Base-by-base conservation (phyloP, 202 grass and related monocot genomes). In the Panicum hallii region DNA sequence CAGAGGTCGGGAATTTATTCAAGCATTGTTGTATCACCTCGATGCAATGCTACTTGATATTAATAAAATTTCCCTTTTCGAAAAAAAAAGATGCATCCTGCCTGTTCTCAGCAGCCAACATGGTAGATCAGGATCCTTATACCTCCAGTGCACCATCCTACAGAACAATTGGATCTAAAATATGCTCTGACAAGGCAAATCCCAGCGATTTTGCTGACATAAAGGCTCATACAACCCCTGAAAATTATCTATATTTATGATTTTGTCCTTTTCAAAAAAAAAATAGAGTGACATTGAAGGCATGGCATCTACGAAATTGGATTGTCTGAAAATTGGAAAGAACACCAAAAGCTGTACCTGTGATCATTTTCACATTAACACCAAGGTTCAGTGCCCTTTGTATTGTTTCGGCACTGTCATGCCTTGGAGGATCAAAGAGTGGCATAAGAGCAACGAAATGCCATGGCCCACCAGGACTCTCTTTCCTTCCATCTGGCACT, bases 341-440 rank as follows among this genome's bases (percentile, higher is more conserved):
- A 72, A 85, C 11, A 81, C 12, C 70, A 34, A 70, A 28, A 55
- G 7, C 32, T 74, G 83, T 70, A 88, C 92, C 92, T 76, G 95
- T 95, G 73, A 98, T 95, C 95, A 98, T 98, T 80, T 98, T 98
- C 48, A 98, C 95, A 69, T 92, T 98, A 17, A 98, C 95, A 70
- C 95, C 95, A 79, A 98, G 93, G 42, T 94, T 90, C 28, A 98
- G 86, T 72, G 95, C 95, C 81, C 89, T 91, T 58, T 70, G 87
- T 79, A 98, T 98, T 88, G 95, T 98, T 91, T 98, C 95, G 43
- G 95, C 91, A 60, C 95, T 98, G 72, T 98, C 95, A 75, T 98
- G 95, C 53, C 95, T 90, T 54, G 95, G 95, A 61, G 95, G 95
- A 63, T 98, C 95, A 77, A 98, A 98, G 67, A 98, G 95, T 74